A percentile compares a stretch with the other conserved stretches of the same genome.
phyloP scores from a whole-genome alignment of 768 basidiomycete species.

The Amyloporia xantha region DNA sequence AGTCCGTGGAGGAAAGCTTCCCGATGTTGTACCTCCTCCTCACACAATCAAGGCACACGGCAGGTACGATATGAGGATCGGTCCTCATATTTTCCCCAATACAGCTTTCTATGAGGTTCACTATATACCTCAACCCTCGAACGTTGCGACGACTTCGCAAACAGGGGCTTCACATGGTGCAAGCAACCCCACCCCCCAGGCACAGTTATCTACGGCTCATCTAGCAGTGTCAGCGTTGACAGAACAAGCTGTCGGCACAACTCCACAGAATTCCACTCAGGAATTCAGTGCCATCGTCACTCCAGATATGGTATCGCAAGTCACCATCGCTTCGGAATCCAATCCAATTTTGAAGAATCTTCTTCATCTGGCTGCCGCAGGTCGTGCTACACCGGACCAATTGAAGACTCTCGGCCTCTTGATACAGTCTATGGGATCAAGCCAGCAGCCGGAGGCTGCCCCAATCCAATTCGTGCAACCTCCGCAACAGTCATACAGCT shows the following conservation, averaged over 20 bases:
- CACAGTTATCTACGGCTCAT: not conserved
- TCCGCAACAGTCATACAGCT: not conserved
- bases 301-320: slow-evolving; percentile 52
- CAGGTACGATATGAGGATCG: slow-evolving; percentile 64
- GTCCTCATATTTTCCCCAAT: slow-evolving; percentile 65
- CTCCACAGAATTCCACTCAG: not conserved
- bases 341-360: slow-evolving; percentile 66
- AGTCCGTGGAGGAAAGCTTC: slow-evolving; percentile 50
- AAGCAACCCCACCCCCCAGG: not conserved
- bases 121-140: slow-evolving; percentile 39
- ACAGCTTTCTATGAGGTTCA: slow-evolving; percentile 70
- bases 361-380: slow-evolving; percentile 56
- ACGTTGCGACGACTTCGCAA: slow-evolving; percentile 11
- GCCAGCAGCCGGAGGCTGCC: slow-evolving; percentile 3
- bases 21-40: slow-evolving; percentile 49
- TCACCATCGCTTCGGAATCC: slow-evolving; percentile 57
- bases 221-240: not conserved
- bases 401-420: slow-evolving; percentile 62
- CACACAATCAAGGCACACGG: slow-evolving; percentile 63
- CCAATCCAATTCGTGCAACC: not conserved
- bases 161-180: slow-evolving; percentile 1
- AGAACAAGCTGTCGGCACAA: not conserved
- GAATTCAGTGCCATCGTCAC: slow-evolving; percentile 31
- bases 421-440: slow-evolving; percentile 57
- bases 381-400: slow-evolving; percentile 56